phyloP scores from a whole-genome alignment of 371 early-diverging fungal genomes.

The Capillidium heterosporum region DNA sequence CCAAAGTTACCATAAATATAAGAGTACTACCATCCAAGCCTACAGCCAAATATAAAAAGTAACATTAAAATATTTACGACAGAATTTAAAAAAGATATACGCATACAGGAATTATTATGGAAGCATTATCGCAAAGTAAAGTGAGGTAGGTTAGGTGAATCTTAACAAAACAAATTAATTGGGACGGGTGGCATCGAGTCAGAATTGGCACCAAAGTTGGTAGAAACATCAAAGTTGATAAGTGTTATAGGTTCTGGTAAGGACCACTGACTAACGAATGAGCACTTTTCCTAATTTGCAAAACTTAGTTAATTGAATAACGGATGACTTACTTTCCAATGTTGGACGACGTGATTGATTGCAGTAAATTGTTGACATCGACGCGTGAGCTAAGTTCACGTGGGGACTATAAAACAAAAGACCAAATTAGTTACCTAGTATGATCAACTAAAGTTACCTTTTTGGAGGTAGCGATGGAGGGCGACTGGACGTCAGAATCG shows the following conservation, averaged over 20 bases:
- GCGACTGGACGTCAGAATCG: constrained; percentile 2
- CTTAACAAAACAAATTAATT: too few species aligned
- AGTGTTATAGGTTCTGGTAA: not conserved
- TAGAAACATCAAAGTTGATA: too few species aligned
- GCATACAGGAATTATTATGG: too few species aligned
- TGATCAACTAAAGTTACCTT: not conserved
- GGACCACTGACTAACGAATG: constrained; percentile 3
- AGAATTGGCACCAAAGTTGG: too few species aligned
- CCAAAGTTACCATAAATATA: too few species aligned
- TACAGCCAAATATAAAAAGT: too few species aligned
- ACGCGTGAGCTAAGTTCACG: constrained; percentile 2
- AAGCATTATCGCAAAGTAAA: too few species aligned
- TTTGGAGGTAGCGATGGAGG: constrained; percentile 3
- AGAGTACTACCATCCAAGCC: too few species aligned
- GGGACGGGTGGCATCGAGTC: too few species aligned
- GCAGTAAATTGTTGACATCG: constrained; percentile 1
- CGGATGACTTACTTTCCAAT: not conserved
- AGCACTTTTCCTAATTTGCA: not conserved
- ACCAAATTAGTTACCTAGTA: not conserved
- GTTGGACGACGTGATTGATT: constrained; percentile 1
- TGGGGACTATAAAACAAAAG: not conserved
- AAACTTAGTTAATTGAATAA: not conserved
- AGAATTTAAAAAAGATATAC: too few species aligned
- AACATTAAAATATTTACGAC: too few species aligned
- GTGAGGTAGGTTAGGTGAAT: too few species aligned